A percentile compares a stretch with the other conserved stretches of the same genome.
Evolutionary conservation across 2,329 filamentous ascomycete species (phyloP).

Genomic region (Colletotrichum eremochloae): DNA sequence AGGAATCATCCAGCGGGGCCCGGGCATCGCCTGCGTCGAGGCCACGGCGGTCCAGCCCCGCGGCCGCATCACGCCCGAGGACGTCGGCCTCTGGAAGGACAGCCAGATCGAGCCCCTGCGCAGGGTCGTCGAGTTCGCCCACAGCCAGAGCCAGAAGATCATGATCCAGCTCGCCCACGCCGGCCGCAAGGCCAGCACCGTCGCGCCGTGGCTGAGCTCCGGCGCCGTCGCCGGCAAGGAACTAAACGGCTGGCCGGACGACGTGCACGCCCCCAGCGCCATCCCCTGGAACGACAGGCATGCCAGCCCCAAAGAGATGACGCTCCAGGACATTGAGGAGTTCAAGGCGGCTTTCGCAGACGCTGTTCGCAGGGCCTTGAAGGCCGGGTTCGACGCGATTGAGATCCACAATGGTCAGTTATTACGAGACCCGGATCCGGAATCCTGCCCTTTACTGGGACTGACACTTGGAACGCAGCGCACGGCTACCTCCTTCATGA

Average conservation of each 20-base stretch:
- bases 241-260: slow-evolving; percentile 65
- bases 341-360: slow-evolving; percentile 72
- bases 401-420: slow-evolving; percentile 58
- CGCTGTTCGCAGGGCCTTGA: slow-evolving; percentile 67
- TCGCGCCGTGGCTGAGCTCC: slow-evolving; percentile 67
- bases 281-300: slow-evolving; percentile 70
- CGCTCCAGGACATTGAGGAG: slow-evolving; percentile 71
- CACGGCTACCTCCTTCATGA: slow-evolving; percentile 68
- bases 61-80: slow-evolving; percentile 79
- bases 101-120: slow-evolving; percentile 73
- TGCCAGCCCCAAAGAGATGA: slow-evolving; percentile 74
- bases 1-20: slow-evolving; percentile 54
- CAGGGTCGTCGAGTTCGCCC: slow-evolving; percentile 74
- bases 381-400: slow-evolving; percentile 70
- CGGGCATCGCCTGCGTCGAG: slow-evolving; percentile 76
- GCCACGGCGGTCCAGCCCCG: slow-evolving; percentile 76
- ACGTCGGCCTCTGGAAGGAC: slow-evolving; percentile 78
- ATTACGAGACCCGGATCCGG: neutral
- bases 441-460: neutral
- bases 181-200: slow-evolving; percentile 67
- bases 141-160: slow-evolving; percentile 75
- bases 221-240: slow-evolving; percentile 64
- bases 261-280: slow-evolving; percentile 61
- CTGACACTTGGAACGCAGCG: slow-evolving; percentile 46
- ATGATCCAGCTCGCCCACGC: slow-evolving; percentile 80